A percentile compares a stretch with the other conserved stretches of the same genome.
phyloP scores from a whole-genome alignment of 495 filamentous ascomycete genomes.

The Chaetomium fimeti region DNA sequence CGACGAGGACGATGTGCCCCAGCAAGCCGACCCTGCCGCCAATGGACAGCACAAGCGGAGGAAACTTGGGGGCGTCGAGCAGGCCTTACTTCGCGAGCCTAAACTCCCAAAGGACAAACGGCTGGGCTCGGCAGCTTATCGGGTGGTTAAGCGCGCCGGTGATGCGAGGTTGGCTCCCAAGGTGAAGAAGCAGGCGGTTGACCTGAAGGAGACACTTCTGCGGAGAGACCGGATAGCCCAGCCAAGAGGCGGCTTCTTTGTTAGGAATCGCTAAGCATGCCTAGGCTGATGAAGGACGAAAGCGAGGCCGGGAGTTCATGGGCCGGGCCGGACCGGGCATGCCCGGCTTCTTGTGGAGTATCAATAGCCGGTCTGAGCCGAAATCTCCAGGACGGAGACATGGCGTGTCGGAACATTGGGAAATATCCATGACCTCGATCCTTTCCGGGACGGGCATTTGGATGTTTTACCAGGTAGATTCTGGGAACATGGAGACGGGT shows the following conservation, averaged over 20 bases:
- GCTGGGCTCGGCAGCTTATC: conserved; percentile 45
- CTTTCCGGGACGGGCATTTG: background rate
- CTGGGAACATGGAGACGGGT: background rate
- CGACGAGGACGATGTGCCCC: conserved; percentile 37
- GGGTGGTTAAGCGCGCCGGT: conserved; percentile 36
- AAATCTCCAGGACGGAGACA: conserved; percentile 4
- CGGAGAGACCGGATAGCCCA: conserved; percentile 34
- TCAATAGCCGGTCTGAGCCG: conserved; percentile 17
- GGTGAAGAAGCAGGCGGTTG: conserved; percentile 33
- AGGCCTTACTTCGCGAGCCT: conserved; percentile 29
- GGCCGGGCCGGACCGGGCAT: conserved; percentile 15
- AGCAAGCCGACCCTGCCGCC: conserved; percentile 21
- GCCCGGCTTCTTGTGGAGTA: conserved; percentile 18
- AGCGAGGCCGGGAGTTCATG: background rate
- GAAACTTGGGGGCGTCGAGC: conserved; percentile 35
- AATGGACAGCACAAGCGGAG: conserved; percentile 37
- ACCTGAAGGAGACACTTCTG: conserved; percentile 40
- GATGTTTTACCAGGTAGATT: background rate
- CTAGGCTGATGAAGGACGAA: background rate
- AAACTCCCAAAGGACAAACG: conserved; percentile 38
- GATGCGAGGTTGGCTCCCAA: conserved; percentile 44
- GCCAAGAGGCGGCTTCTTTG: conserved; percentile 42
- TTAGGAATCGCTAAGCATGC: conserved; percentile 31
- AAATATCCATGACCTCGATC: background rate
- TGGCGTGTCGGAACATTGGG: background rate